Percentiles rank a stretch among this genome's conserved stretches.
These are phyloP conservation scores for Neocallimastix lanati DNA, from an alignment of 192 early-diverging fungal genomes.

Conservation along the genomic window DNA sequence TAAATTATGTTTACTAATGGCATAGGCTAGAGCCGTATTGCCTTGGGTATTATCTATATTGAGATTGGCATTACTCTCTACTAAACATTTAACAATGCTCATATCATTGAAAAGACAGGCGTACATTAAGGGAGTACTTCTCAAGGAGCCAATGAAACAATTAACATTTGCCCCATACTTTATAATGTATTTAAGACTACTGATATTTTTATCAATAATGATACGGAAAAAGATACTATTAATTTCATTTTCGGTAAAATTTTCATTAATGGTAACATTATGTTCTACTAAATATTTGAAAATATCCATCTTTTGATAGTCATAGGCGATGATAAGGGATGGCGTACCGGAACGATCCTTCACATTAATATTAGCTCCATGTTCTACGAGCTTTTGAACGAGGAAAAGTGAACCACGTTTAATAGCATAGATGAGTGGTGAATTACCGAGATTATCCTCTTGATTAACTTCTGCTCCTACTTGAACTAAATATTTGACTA, in stretches of 20 bases:
- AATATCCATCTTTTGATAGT: neutral
- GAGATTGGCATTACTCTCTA: neutral
- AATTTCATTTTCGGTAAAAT: neutral
- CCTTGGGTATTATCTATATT: neutral
- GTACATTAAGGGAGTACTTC: neutral
- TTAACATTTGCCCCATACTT: neutral
- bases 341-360: neutral
- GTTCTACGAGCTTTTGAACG: neutral
- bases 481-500: neutral
- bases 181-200: neutral
- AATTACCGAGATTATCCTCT: neutral
- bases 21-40: neutral
- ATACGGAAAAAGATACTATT: neutral
- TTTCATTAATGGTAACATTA: neutral
- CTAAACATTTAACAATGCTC: neutral
- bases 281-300: neutral
- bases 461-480: neutral
- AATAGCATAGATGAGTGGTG: neutral
- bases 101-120: neutral
- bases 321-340: neutral
- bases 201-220: neutral
- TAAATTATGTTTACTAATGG: neutral
- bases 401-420: neutral
- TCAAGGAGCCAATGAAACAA: neutral
- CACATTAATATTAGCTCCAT: neutral